Evolutionary conservation across 805 yeast species (phyloP).

Genomic region (Candida silvicultrix): DNA sequence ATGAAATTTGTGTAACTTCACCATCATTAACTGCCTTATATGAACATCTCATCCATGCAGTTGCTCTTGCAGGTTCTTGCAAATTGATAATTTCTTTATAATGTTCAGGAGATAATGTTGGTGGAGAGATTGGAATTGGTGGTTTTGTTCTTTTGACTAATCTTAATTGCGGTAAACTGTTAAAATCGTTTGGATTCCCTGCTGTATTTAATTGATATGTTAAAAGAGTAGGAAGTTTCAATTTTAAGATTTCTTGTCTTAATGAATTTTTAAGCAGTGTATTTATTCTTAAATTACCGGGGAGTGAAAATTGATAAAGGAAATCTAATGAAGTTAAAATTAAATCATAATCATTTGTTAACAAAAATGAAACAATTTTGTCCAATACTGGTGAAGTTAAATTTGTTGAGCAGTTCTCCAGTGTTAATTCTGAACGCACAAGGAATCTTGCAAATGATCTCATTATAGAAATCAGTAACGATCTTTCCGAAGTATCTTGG

Average conservation of each 20-base stretch:
- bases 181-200: constrained; percentile 25
- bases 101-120: constrained; percentile 49
- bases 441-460: constrained; percentile 76
- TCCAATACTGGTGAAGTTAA: constrained; percentile 41
- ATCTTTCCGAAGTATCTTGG: constrained; percentile 54
- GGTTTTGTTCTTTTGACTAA: constrained; percentile 56
- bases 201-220: constrained; percentile 37
- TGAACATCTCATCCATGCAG: constrained; percentile 90
- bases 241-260: constrained; percentile 45
- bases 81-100: constrained; percentile 55
- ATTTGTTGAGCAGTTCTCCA: constrained; percentile 44
- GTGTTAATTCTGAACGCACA: constrained; percentile 45
- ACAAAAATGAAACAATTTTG: constrained; percentile 47
- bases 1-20: constrained; percentile 89
- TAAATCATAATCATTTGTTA: constrained; percentile 67
- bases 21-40: constrained; percentile 73
- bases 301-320: constrained; percentile 69
- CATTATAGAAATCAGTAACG: constrained; percentile 59
- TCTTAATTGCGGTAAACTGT: constrained; percentile 22
- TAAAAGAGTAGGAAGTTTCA: constrained; percentile 58
- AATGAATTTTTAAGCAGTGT: constrained; percentile 40
- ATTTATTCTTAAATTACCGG: constrained; percentile 52
- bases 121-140: constrained; percentile 59
- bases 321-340: constrained; percentile 72
- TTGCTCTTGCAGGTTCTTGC: constrained; percentile 86